A percentile compares a stretch with the other conserved stretches of the same genome.
These are phyloP conservation scores for Aspergillus oerlinghausenensis DNA, from an alignment of 2,329 filamentous ascomycete species.

Conservation along the genomic window DNA sequence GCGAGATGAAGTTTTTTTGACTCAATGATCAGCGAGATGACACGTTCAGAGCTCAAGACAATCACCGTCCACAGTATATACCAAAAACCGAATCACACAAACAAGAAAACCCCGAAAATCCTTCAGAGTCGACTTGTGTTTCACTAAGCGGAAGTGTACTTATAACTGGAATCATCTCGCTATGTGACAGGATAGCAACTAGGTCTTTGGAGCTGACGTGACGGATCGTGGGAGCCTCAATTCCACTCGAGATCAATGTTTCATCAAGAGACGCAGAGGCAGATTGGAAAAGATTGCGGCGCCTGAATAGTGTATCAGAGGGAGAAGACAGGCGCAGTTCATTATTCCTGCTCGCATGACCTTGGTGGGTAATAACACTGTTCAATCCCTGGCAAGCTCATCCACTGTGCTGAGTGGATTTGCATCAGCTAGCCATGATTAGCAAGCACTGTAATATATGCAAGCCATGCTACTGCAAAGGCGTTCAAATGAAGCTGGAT, in stretches of 20 bases:
- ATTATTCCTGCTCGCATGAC: too few relatives aligned
- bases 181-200: not conserved
- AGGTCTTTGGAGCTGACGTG: not conserved
- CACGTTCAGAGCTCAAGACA: not conserved
- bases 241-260: not conserved
- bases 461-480: not conserved
- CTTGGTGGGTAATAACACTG: not conserved
- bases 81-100: too few relatives aligned
- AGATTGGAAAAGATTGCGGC: not conserved
- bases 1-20: not conserved
- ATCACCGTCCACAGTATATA: not conserved
- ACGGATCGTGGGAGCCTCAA: not conserved
- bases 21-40: not conserved
- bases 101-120: not conserved
- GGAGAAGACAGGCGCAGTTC: not conserved
- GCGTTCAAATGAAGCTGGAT: not conserved
- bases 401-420: not conserved
- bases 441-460: not conserved
- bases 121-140: not conserved
- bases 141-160: not conserved
- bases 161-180: not conserved
- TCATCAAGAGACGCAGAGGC: too few relatives aligned
- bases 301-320: not conserved
- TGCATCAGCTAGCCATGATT: not conserved
- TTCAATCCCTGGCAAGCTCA: not conserved